These are phyloP conservation scores for Euptelea pleiosperma DNA, from an alignment of 164 flowering plant species.

Conservation along the genomic window DNA sequence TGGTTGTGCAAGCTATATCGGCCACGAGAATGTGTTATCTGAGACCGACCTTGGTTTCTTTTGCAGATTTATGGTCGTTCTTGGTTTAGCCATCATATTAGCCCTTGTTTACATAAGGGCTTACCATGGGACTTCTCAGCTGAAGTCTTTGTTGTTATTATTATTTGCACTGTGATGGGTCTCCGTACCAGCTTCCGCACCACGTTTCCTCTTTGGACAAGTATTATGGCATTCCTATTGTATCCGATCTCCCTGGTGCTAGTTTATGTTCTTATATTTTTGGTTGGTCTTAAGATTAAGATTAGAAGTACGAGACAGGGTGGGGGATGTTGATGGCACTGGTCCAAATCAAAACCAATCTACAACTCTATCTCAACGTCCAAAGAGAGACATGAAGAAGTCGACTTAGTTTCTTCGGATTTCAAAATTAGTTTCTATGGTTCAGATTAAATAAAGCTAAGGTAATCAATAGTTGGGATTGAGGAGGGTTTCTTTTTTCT, in stretches of 20 bases:
- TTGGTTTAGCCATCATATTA: conserved; percentile 60
- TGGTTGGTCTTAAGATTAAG: conserved; percentile 76
- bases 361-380: too few relatives aligned
- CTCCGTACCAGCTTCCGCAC: conserved; percentile 57
- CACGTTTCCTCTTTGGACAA: conserved; percentile 69
- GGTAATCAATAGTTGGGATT: too few relatives aligned
- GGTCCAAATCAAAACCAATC: too few relatives aligned
- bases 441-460: too few relatives aligned
- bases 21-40: too few relatives aligned
- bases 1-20: background rate
- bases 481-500: too few relatives aligned
- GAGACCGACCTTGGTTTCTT: too few relatives aligned
- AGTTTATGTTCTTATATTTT: conserved; percentile 56
- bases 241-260: conserved; percentile 64
- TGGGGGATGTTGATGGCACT: too few relatives aligned
- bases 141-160: conserved; percentile 58
- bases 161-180: conserved; percentile 62
- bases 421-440: too few relatives aligned
- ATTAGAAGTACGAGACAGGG: too few relatives aligned
- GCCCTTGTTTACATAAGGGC: conserved; percentile 53
- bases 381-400: too few relatives aligned
- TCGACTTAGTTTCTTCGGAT: too few relatives aligned
- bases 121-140: conserved; percentile 76
- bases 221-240: conserved; percentile 40
- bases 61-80: conserved; percentile 64